These are phyloP conservation scores for Candida odintsovae DNA, from an alignment of 805 yeast species.

Conservation along the genomic window DNA sequence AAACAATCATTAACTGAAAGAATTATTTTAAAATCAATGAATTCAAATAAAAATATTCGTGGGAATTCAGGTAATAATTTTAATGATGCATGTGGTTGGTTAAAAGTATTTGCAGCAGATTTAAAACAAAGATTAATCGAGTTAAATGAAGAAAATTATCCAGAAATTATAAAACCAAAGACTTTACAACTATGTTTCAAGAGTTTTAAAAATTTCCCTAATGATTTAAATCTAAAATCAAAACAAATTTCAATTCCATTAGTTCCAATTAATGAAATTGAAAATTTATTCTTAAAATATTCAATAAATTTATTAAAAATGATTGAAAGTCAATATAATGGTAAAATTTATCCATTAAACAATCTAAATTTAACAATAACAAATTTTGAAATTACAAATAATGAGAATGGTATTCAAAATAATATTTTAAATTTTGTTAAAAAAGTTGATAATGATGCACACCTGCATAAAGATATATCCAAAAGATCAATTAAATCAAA, in stretches of 20 bases:
- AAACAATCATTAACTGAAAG: slow-evolving; percentile 49
- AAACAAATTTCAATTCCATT: slow-evolving; percentile 27
- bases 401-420: slow-evolving; percentile 8
- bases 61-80: slow-evolving; percentile 44
- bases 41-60: slow-evolving; percentile 76
- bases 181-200: slow-evolving; percentile 37
- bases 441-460: neutral
- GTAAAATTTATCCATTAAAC: slow-evolving; percentile 40
- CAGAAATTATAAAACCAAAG: slow-evolving; percentile 36
- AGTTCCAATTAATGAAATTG: slow-evolving; percentile 16
- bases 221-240: slow-evolving; percentile 26
- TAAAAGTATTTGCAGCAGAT: slow-evolving; percentile 79
- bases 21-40: slow-evolving; percentile 76
- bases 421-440: slow-evolving; percentile 16
- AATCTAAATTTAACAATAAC: slow-evolving; percentile 48
- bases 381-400: slow-evolving; percentile 38
- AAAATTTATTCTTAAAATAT: slow-evolving; percentile 22
- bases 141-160: slow-evolving; percentile 54
- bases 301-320: slow-evolving; percentile 39
- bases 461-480: neutral
- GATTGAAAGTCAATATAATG: slow-evolving; percentile 24
- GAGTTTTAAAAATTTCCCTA: slow-evolving; percentile 18
- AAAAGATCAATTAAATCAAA: slow-evolving; percentile 3
- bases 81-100: slow-evolving; percentile 62
- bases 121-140: slow-evolving; percentile 66